phyloP scores from a whole-genome alignment of 257 asterid species.

The Przewalskia tangutica region DNA sequence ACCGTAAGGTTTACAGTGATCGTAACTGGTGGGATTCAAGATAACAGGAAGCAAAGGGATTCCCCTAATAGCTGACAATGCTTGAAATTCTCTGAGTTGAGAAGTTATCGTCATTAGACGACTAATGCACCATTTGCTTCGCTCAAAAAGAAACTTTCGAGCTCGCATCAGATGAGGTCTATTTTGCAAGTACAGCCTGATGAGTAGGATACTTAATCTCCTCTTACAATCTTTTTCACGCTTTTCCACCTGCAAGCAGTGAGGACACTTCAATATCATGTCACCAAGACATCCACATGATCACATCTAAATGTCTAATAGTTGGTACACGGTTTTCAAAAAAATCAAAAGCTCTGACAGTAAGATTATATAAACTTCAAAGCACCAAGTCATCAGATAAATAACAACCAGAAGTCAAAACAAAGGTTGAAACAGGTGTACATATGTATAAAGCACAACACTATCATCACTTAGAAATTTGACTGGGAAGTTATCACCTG shows the following conservation, averaged over 20 bases:
- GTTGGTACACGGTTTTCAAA: not conserved
- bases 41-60: slow-evolving; percentile 84
- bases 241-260: slow-evolving; percentile 67
- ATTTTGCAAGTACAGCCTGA: slow-evolving; percentile 65
- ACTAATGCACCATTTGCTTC: slow-evolving; percentile 89
- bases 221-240: slow-evolving; percentile 75
- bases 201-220: slow-evolving; percentile 52
- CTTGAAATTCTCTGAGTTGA: slow-evolving; percentile 96
- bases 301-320: not conserved
- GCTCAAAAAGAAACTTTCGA: slow-evolving; percentile 63
- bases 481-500: not conserved
- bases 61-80: slow-evolving; percentile 76
- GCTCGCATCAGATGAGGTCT: slow-evolving; percentile 82
- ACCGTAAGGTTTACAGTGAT: slow-evolving; percentile 28
- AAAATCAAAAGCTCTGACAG: slow-evolving; percentile 6
- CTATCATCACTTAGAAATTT: not conserved
- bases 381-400: not conserved
- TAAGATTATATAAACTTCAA: not conserved
- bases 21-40: slow-evolving; percentile 60
- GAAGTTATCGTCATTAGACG: slow-evolving; percentile 93
- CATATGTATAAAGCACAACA: not conserved
- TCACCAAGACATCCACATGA: not conserved
- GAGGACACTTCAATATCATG: slow-evolving; percentile 13
- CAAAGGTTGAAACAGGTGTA: not conserved
- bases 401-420: not conserved